phyloP scores from a whole-genome alignment of 176 grass and related monocot genomes.

The Dactylis glomerata region DNA sequence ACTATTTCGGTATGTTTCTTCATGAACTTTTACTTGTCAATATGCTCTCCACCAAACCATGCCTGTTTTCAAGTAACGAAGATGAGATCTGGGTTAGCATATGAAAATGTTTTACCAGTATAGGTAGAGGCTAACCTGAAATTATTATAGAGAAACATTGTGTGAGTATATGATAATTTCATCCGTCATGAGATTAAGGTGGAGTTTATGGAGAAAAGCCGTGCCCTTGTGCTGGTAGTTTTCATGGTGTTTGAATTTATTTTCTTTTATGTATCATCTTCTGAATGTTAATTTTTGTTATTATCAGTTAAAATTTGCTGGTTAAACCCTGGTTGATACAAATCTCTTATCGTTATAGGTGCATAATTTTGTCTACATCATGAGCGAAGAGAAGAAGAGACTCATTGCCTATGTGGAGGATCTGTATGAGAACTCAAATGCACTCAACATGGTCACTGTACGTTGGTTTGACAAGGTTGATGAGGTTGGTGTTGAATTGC shows the following conservation, averaged over 20 bases:
- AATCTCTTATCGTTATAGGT: constrained; percentile 45
- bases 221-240: background rate
- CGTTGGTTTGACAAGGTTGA: constrained; percentile 90
- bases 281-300: background rate
- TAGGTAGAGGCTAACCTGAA: background rate
- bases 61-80: background rate
- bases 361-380: constrained; percentile 83
- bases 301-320: background rate
- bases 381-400: constrained; percentile 79
- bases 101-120: background rate
- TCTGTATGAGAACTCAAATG: constrained; percentile 77
- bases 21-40: background rate
- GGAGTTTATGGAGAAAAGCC: background rate
- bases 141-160: background rate
- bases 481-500: constrained; percentile 65
- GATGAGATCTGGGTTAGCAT: background rate
- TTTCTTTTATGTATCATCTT: background rate
- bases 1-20: constrained; percentile 71
- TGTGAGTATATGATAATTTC: background rate
- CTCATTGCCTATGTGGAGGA: constrained; percentile 93
- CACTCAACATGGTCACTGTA: constrained; percentile 68
- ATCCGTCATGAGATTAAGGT: background rate
- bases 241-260: background rate
- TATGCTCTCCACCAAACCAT: background rate
- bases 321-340: constrained; percentile 25